Conservation (phyloP, 176 grass and related monocot genomes). For the Musa itinerans region DNA sequence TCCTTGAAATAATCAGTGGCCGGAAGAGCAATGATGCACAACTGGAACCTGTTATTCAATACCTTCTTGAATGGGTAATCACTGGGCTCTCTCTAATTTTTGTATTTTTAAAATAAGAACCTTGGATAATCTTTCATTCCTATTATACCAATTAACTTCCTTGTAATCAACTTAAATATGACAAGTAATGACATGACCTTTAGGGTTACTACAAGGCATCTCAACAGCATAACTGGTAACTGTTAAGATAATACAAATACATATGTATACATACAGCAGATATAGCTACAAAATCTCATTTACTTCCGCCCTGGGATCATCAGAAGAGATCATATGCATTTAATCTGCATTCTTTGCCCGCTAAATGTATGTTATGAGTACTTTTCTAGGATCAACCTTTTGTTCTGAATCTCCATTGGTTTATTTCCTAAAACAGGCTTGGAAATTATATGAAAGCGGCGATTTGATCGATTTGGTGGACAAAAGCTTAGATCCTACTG, state of each 20-base stretch:
- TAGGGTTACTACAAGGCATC: too few species aligned
- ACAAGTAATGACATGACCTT: too few species aligned
- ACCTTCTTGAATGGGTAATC: slow-evolving; percentile 79
- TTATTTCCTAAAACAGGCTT: slow-evolving; percentile 34
- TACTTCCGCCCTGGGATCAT: too few species aligned
- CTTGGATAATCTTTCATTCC: background rate
- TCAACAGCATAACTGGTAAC: too few species aligned
- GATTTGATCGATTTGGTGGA: slow-evolving; percentile 51
- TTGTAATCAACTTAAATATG: too few species aligned
- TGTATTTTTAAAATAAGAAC: background rate
- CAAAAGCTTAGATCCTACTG: slow-evolving; percentile 39
- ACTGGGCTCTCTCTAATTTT: background rate
- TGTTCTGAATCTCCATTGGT: background rate
- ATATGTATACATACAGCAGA: too few species aligned
- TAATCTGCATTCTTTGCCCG: background rate
- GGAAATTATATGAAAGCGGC: slow-evolving; percentile 55
- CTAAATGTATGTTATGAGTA: background rate
- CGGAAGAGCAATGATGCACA: slow-evolving; percentile 65
- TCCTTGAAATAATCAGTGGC: slow-evolving; percentile 79
- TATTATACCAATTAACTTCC: background rate
- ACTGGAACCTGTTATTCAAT: slow-evolving; percentile 52
- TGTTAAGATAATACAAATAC: too few species aligned
- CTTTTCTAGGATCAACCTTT: background rate
- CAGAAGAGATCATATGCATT: too few species aligned
- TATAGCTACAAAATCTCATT: too few species aligned